Conservation (phyloP, 805 yeast genomes). For the Ogataea chonburiensis region DNA sequence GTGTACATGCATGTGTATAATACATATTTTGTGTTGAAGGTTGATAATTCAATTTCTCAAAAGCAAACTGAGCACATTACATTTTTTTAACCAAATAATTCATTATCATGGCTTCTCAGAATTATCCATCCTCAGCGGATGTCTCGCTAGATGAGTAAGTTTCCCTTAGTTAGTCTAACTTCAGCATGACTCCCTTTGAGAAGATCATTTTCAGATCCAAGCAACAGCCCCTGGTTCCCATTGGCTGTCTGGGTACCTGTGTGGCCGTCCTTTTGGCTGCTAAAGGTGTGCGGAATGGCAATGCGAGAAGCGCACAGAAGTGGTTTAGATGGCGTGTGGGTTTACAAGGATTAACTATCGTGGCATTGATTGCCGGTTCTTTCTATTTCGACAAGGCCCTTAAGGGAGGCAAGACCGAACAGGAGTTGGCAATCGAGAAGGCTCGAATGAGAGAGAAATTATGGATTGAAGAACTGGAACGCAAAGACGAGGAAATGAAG, state of each 20-base stretch:
- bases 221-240: slow-evolving; percentile 87
- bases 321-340: slow-evolving; percentile 91
- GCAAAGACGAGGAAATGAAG: slow-evolving; percentile 75
- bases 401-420: slow-evolving; percentile 48
- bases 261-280: slow-evolving; percentile 82
- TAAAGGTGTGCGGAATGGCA: slow-evolving; percentile 68
- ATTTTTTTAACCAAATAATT: too few species aligned
- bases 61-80: too few species aligned
- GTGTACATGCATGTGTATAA: too few species aligned
- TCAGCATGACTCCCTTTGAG: slow-evolving; percentile 49
- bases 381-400: slow-evolving; percentile 56
- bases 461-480: slow-evolving; percentile 89
- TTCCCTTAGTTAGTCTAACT: slow-evolving; percentile 29
- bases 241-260: slow-evolving; percentile 75
- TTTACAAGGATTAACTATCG: slow-evolving; percentile 78
- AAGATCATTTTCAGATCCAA: slow-evolving; percentile 62
- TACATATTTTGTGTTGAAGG: too few species aligned
- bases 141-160: slow-evolving; percentile 49
- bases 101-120: slow-evolving; percentile 40
- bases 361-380: slow-evolving; percentile 82
- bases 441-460: slow-evolving; percentile 80
- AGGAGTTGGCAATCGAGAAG: slow-evolving; percentile 68
- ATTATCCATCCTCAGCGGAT: slow-evolving; percentile 52
- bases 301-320: slow-evolving; percentile 71
- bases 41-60: too few species aligned